These are phyloP conservation scores for Candida sanyaensis DNA, from an alignment of 1,139 yeast species.

Conservation along the genomic window DNA sequence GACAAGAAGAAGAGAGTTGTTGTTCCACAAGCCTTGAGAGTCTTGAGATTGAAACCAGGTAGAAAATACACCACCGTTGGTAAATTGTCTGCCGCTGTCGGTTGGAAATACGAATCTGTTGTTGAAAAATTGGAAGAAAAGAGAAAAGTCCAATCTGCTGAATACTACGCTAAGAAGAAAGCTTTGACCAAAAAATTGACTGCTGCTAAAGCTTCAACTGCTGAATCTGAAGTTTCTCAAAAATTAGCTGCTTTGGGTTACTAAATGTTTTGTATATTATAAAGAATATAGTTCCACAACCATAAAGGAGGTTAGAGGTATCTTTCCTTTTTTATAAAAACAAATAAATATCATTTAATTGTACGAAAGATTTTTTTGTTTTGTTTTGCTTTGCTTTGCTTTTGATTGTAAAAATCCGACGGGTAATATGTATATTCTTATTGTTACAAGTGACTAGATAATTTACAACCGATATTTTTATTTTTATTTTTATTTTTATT, in stretches of 20 bases:
- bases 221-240: conserved; percentile 72
- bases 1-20: conserved; percentile 99
- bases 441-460: neutral
- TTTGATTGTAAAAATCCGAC: neutral
- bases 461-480: too few species aligned
- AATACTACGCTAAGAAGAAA: conserved; percentile 98
- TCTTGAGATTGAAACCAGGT: conserved; percentile 98
- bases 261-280: conserved; percentile 36
- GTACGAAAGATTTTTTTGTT: conserved; percentile 1
- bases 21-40: conserved; percentile 99
- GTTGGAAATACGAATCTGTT: conserved; percentile 99
- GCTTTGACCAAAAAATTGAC: conserved; percentile 91
- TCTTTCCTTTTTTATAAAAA: neutral
- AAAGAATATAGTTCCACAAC: conserved; percentile 1
- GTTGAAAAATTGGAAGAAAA: conserved; percentile 98
- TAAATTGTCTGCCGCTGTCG: conserved; percentile 94
- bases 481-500: too few species aligned
- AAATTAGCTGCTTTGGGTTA: conserved; percentile 81
- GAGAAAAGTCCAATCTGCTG: conserved; percentile 99
- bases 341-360: conserved; percentile 5
- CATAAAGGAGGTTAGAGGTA: neutral
- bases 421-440: neutral
- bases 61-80: conserved; percentile 99
- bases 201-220: conserved; percentile 81
- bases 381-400: too few species aligned